Percentiles rank a stretch among this genome's conserved stretches.
Conservation (phyloP, 2,329 filamentous ascomycete genomes). For the Cordyceps militaris region DNA sequence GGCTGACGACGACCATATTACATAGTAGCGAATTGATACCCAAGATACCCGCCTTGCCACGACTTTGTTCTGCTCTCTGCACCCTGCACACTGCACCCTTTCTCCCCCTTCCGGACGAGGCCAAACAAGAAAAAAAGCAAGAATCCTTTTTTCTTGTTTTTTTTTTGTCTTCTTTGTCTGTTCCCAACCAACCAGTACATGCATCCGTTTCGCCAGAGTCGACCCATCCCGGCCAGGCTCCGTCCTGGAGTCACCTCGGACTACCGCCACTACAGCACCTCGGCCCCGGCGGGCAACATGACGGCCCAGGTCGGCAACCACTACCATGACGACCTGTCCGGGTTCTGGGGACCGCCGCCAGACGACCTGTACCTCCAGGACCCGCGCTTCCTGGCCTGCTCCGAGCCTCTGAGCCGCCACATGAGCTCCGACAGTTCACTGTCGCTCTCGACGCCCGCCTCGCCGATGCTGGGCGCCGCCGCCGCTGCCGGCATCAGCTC, state of each 20-base stretch:
- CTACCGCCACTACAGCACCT: conserved; percentile 1
- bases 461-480: conserved; percentile 18
- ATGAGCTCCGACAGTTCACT: conserved; percentile 25
- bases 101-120: background rate
- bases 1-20: too few relatives aligned
- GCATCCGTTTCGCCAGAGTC: conserved; percentile 10
- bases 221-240: conserved; percentile 2
- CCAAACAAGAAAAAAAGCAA: conserved; percentile 6
- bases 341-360: background rate
- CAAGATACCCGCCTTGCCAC: too few relatives aligned
- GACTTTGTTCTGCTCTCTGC: background rate
- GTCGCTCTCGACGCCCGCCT: conserved; percentile 21
- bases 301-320: background rate
- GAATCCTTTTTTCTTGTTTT: conserved; percentile 5
- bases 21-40: too few relatives aligned
- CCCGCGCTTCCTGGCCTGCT: conserved; percentile 4
- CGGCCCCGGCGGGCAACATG: conserved; percentile 6
- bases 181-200: background rate
- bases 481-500: conserved; percentile 9
- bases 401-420: conserved; percentile 21
- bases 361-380: conserved; percentile 3
- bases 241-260: conserved; percentile 4
- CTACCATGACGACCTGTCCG: background rate
- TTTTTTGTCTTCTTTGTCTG: conserved; percentile 1
- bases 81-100: background rate